These are phyloP conservation scores for Sapria himalayana DNA, from an alignment of 345 rosid genomes.

Conservation along the genomic window DNA sequence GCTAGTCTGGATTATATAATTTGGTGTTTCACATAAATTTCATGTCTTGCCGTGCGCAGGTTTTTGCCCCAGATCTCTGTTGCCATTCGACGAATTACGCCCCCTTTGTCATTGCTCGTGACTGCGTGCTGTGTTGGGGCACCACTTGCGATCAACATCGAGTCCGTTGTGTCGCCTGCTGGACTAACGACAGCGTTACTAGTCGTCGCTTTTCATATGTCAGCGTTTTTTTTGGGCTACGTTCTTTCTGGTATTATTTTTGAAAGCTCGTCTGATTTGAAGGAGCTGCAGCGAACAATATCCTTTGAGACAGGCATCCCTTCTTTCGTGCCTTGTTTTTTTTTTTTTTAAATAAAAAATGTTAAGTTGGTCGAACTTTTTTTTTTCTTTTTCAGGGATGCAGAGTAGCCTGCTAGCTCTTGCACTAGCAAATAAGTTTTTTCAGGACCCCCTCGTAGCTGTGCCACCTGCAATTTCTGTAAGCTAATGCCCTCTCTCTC, in stretches of 20 bases:
- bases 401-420: conserved; percentile 94
- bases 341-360: neutral
- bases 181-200: conserved; percentile 34
- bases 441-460: conserved; percentile 79
- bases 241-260: conserved; percentile 36
- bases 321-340: neutral
- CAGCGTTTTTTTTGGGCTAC: conserved; percentile 62
- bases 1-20: no score
- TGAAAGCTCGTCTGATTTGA: conserved; percentile 26
- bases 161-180: conserved; percentile 51
- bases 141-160: conserved; percentile 65
- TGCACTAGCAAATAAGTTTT: conserved; percentile 76
- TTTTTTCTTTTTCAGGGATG: conserved; percentile 39
- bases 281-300: conserved; percentile 66
- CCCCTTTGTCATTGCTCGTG: conserved; percentile 56
- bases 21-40: no score
- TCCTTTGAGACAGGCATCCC: conserved; percentile 67
- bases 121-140: conserved; percentile 87
- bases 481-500: no score
- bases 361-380: conserved; percentile 2
- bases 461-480: conserved; percentile 91
- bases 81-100: conserved; percentile 49
- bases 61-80: conserved; percentile 45
- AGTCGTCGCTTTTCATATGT: conserved; percentile 41
- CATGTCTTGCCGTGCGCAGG: conserved; percentile 22